phyloP scores from a whole-genome alignment of 176 grass and related monocot species.

The Zea luxurians region DNA sequence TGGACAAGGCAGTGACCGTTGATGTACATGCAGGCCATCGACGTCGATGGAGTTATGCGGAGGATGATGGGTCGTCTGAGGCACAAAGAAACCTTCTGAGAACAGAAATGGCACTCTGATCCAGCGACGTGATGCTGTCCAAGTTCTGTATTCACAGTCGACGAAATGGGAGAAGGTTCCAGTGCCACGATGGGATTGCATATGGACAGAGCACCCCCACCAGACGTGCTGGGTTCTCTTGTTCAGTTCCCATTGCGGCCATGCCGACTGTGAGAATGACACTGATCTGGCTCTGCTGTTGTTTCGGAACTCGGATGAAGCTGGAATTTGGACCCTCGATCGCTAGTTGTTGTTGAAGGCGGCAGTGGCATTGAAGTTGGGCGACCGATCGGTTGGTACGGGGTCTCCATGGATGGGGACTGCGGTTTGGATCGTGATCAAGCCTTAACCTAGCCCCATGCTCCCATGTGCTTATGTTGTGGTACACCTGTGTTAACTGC shows the following conservation, averaged over 20 bases:
- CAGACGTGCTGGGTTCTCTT: too few species aligned
- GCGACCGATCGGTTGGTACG: neutral
- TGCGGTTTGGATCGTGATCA: neutral
- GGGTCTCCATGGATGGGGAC: neutral
- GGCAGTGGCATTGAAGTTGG: slow-evolving; percentile 1
- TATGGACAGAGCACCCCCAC: too few species aligned
- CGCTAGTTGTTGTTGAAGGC: neutral
- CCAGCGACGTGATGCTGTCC: neutral
- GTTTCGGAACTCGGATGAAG: too few species aligned
- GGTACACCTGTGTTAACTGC: slow-evolving; percentile 37
- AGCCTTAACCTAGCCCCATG: neutral
- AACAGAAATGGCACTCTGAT: neutral
- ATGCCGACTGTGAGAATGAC: too few species aligned
- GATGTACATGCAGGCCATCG: neutral
- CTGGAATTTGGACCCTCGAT: too few species aligned
- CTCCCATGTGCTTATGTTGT: slow-evolving; percentile 17
- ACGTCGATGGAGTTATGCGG: neutral
- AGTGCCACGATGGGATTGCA: neutral
- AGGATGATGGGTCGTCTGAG: too few species aligned
- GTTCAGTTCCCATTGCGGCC: too few species aligned
- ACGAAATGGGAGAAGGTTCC: neutral
- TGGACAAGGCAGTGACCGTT: neutral
- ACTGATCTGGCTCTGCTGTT: neutral
- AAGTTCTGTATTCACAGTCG: neutral
- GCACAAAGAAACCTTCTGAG: too few species aligned